Evolutionary conservation across 345 rosid species (phyloP).

Genomic region (Dimocarpus longan): DNA sequence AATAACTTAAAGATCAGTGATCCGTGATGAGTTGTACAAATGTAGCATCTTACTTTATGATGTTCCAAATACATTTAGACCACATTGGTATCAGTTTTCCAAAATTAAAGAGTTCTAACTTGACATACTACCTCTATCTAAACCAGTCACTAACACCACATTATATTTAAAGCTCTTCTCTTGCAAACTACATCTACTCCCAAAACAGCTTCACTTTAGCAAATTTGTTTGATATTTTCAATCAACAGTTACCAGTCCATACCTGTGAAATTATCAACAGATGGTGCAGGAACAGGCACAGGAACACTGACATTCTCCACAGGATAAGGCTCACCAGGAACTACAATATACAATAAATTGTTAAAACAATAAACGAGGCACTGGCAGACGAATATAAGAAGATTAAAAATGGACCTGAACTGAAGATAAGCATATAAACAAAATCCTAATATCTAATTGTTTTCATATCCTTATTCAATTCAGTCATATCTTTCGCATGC

Average conservation of each 20-base stretch:
- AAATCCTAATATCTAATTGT: too few relatives aligned
- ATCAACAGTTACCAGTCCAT: conserved; percentile 10
- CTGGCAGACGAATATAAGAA: background rate
- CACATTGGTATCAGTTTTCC: background rate
- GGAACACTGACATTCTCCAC: conserved; percentile 44
- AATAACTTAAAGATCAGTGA: background rate
- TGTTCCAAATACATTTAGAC: conserved; percentile 5
- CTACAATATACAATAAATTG: conserved; percentile 38
- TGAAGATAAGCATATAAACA: too few relatives aligned
- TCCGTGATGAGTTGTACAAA: background rate
- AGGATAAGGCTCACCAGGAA: conserved; percentile 86
- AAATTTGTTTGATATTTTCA: background rate
- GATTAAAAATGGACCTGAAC: background rate
- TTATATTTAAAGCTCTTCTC: background rate
- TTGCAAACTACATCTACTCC: background rate
- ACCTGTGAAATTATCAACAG: conserved; percentile 57
- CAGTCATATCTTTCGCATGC: too few relatives aligned
- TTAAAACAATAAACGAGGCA: conserved; percentile 4
- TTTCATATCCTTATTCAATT: too few relatives aligned
- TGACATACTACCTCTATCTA: background rate
- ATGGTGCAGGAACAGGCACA: conserved; percentile 58
- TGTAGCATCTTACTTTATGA: background rate
- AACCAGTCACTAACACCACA: background rate
- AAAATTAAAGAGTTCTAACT: background rate
- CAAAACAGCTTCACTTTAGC: background rate